A percentile compares a stretch with the other conserved stretches of the same genome.
Conservation (phyloP, 108 stramenopile species). For the Aurantiochytrium sp. region DNA sequence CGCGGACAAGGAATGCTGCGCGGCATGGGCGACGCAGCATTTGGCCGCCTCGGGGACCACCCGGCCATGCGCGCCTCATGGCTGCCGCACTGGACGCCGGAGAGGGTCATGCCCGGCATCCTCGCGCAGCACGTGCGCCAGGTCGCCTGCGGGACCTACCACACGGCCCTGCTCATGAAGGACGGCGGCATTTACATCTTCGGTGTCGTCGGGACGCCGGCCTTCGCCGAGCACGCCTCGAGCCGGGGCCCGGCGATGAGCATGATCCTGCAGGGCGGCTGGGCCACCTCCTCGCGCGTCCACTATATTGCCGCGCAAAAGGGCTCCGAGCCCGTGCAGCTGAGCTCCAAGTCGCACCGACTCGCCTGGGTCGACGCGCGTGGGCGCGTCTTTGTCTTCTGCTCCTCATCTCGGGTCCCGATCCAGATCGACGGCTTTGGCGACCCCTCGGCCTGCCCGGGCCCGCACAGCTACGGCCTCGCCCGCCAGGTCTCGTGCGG, state of each 20-base stretch:
- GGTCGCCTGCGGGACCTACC: background rate
- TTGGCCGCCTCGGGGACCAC: background rate
- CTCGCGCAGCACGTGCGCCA: background rate
- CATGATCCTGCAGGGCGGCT: background rate
- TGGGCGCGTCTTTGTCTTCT: background rate
- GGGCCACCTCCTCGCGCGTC: too few relatives aligned
- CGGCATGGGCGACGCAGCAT: background rate
- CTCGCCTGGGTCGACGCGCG: background rate
- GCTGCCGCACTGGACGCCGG: background rate
- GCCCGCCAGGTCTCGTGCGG: background rate
- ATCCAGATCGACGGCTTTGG: too few relatives aligned
- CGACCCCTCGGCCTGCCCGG: too few relatives aligned
- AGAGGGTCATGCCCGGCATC: background rate
- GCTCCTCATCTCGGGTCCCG: too few relatives aligned
- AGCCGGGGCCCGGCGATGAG: too few relatives aligned
- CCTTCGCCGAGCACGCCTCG: background rate
- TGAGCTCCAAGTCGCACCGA: background rate
- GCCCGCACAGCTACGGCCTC: background rate
- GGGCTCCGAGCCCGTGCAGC: background rate
- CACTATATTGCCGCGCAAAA: too few relatives aligned
- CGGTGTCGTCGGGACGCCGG: background rate
- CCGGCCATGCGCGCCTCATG: background rate
- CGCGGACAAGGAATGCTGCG: background rate
- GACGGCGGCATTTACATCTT: background rate
- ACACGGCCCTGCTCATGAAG: background rate